Conservation (phyloP, 2,329 filamentous ascomycete species). For the Orbilia blumenaviensis region DNA sequence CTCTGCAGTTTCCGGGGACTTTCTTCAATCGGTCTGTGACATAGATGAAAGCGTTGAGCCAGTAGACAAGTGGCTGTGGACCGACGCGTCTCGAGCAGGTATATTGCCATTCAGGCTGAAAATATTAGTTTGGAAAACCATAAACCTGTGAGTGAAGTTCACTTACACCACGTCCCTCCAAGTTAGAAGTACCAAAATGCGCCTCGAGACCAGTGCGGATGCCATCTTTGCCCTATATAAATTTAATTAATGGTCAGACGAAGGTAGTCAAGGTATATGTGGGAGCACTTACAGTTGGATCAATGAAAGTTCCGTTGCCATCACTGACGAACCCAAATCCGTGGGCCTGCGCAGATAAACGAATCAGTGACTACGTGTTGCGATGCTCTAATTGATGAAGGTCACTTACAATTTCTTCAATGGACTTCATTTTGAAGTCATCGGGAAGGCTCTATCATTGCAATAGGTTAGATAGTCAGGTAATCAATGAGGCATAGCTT, state of each 20-base stretch:
- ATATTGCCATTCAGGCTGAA: slow-evolving; percentile 26
- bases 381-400: too few species aligned
- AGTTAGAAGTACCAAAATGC: background rate
- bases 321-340: background rate
- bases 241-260: background rate
- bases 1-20: background rate
- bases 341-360: background rate
- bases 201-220: background rate
- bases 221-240: background rate
- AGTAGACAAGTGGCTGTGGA: background rate
- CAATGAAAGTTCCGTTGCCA: background rate
- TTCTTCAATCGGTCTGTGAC: background rate
- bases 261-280: background rate
- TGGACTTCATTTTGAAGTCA: slow-evolving; percentile 1
- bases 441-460: background rate
- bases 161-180: background rate
- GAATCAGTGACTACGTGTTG: background rate
- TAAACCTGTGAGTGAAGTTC: background rate
- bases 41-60: slow-evolving; percentile 5
- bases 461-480: background rate
- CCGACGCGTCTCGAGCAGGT: slow-evolving; percentile 10
- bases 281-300: background rate
- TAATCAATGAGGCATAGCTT: background rate
- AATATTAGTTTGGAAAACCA: background rate
- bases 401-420: background rate